These are phyloP conservation scores for Ceratocystis ficicola DNA, from an alignment of 2,329 filamentous ascomycete genomes.

Conservation along the genomic window DNA sequence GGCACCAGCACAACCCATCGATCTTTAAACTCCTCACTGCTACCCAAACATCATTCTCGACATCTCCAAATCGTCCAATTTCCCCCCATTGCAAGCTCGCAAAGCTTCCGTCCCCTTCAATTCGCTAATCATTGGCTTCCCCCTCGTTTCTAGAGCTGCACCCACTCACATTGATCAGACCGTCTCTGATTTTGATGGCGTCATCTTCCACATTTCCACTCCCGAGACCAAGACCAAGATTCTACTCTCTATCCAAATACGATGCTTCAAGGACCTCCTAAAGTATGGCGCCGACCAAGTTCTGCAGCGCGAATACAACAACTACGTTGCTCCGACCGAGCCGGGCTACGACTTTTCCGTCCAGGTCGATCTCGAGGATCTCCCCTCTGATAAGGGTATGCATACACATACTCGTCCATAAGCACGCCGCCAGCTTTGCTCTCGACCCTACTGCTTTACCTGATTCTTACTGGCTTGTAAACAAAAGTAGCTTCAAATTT, in stretches of 20 bases:
- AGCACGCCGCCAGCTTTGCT: not conserved
- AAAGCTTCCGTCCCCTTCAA: not conserved
- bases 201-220: slow-evolving; percentile 96
- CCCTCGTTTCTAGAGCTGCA: slow-evolving; percentile 43
- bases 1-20: not conserved
- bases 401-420: not conserved
- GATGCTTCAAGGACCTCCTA: slow-evolving; percentile 86
- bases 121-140: not conserved
- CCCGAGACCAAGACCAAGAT: slow-evolving; percentile 91
- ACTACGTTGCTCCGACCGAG: slow-evolving; percentile 79
- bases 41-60: not conserved
- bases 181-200: slow-evolving; percentile 96
- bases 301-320: slow-evolving; percentile 85
- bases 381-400: slow-evolving; percentile 67
- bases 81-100: not conserved
- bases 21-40: not conserved
- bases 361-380: slow-evolving; percentile 71
- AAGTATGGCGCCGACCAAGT: slow-evolving; percentile 87
- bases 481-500: not conserved
- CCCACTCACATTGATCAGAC: slow-evolving; percentile 92
- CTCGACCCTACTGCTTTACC: not conserved
- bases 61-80: not conserved
- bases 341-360: slow-evolving; percentile 93
- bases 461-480: not conserved
- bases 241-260: slow-evolving; percentile 83